These are phyloP conservation scores for Saccharomyces hybrid DNA, from an alignment of 1,139 yeast genomes.

Conservation along the genomic window DNA sequence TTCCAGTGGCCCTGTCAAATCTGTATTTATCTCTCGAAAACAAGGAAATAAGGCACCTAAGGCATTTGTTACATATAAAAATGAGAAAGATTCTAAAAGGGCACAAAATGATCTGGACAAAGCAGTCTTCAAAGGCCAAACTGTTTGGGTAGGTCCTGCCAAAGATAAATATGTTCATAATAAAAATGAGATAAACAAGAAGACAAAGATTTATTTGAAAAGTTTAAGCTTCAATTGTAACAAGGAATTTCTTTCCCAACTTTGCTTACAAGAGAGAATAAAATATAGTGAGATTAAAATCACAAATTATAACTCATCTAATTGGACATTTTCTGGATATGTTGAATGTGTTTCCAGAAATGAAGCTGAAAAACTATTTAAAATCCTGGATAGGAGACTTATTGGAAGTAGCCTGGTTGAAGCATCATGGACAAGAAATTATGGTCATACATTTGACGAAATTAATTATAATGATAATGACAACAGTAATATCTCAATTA, in stretches of 20 bases:
- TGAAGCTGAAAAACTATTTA: slow-evolving; percentile 19
- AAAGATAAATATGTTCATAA: slow-evolving; percentile 17
- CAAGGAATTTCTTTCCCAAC: slow-evolving; percentile 6
- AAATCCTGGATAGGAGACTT: slow-evolving; percentile 15
- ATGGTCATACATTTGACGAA: background rate
- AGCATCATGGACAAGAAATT: slow-evolving; percentile 17
- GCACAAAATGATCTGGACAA: slow-evolving; percentile 30
- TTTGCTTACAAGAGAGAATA: slow-evolving; percentile 21
- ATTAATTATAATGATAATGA: background rate
- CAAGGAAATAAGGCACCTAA: slow-evolving; percentile 36
- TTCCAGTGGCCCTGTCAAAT: slow-evolving; percentile 37
- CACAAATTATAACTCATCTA: slow-evolving; percentile 13
- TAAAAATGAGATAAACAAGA: slow-evolving; percentile 9
- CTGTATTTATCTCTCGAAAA: slow-evolving; percentile 36
- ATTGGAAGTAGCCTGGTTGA: slow-evolving; percentile 22
- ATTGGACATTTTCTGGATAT: slow-evolving; percentile 21
- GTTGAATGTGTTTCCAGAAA: slow-evolving; percentile 16
- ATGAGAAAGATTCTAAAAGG: slow-evolving; percentile 25
- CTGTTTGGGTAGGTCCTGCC: slow-evolving; percentile 32
- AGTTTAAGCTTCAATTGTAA: slow-evolving; percentile 26
- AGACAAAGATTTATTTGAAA: slow-evolving; percentile 17
- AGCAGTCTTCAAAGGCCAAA: slow-evolving; percentile 23
- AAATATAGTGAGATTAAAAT: slow-evolving; percentile 9
- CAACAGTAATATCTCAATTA: background rate
- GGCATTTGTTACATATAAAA: slow-evolving; percentile 40